phyloP scores from a whole-genome alignment of 352 stramenopile genomes.

The Phytopythium aichiense region DNA sequence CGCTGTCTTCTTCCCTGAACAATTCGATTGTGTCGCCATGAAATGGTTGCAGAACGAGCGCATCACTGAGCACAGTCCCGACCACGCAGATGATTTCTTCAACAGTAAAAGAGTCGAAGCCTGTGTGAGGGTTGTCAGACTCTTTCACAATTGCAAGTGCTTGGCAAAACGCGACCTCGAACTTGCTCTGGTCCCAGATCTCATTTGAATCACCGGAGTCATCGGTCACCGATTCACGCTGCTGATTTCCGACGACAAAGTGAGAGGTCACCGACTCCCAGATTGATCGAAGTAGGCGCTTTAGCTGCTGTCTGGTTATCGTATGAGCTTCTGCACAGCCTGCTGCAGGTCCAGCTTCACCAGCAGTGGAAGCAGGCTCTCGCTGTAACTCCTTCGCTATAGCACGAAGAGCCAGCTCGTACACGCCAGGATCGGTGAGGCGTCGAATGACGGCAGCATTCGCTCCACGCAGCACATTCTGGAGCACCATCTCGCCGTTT shows the following conservation, averaged over 20 bases:
- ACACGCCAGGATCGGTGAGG: conserved; percentile 26
- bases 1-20: background rate
- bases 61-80: background rate
- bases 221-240: background rate
- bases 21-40: background rate
- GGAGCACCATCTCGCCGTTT: conserved; percentile 39
- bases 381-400: conserved; percentile 8
- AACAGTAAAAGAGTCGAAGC: conserved; percentile 16
- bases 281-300: conserved; percentile 33
- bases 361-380: background rate
- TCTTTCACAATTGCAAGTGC: conserved; percentile 11
- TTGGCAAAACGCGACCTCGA: conserved; percentile 32
- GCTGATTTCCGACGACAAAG: background rate
- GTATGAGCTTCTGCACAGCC: no score
- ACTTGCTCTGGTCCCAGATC: conserved; percentile 31
- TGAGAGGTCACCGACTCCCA: conserved; percentile 34
- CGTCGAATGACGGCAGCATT: conserved; percentile 32
- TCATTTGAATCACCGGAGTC: background rate
- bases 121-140: background rate
- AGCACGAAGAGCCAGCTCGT: conserved; percentile 27
- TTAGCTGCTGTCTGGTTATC: conserved; percentile 43
- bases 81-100: conserved; percentile 25
- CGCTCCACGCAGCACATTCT: conserved; percentile 34
- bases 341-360: background rate
- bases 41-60: background rate